Conservation (phyloP, 176 grass and related monocot genomes). For the Musa beccarii region DNA sequence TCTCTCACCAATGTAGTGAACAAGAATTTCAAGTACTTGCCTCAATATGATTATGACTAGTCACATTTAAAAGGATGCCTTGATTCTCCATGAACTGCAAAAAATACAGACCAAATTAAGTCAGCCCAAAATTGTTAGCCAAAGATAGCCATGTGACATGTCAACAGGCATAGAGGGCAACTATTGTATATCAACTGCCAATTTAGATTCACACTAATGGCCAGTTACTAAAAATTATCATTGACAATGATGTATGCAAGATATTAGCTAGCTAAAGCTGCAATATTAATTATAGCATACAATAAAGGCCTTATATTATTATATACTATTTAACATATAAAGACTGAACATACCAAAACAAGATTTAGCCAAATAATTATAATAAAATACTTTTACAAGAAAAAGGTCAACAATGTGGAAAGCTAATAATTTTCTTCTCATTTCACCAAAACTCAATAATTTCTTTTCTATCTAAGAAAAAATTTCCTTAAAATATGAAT, state of each 20-base stretch:
- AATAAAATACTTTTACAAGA: background rate
- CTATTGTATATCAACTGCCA: background rate
- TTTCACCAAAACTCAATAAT: too few relatives aligned
- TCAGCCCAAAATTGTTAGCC: background rate
- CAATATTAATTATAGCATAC: too few relatives aligned
- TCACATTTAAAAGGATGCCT: slow-evolving; percentile 71
- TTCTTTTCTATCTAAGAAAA: too few relatives aligned
- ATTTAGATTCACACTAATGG: background rate
- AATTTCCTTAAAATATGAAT: too few relatives aligned
- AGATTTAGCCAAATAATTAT: background rate
- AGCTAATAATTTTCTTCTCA: too few relatives aligned
- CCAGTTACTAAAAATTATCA: background rate
- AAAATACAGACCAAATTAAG: slow-evolving; percentile 7
- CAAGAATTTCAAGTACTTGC: slow-evolving; percentile 25
- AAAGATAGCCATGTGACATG: background rate
- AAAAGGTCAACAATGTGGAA: too few relatives aligned
- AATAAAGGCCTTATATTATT: background rate
- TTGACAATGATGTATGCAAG: too few relatives aligned
- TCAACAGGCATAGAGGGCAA: background rate
- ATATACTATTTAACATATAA: background rate
- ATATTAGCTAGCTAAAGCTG: too few relatives aligned
- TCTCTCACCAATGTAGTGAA: background rate
- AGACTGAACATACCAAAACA: background rate
- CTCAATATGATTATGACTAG: slow-evolving; percentile 77
- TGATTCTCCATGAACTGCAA: slow-evolving; percentile 72